Base-by-base conservation (phyloP, 1,284 basidiomycete genomes). In the Quambalaria eucalypti region DNA sequence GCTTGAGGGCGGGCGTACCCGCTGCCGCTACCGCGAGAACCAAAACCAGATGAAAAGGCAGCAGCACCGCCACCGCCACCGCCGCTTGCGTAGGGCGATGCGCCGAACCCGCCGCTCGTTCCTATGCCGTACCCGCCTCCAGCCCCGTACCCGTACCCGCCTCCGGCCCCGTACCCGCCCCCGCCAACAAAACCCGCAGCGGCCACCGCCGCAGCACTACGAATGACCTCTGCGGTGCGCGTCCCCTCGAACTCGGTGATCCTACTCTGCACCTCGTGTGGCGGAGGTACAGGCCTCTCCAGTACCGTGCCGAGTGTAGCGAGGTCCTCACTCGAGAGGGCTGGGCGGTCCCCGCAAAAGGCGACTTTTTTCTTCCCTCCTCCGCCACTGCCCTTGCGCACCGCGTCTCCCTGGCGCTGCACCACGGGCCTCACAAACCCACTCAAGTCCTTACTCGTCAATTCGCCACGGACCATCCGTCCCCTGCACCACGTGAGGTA, bases 401-500 rank as follows among this genome's bases (percentile, higher is more conserved):
- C 56, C 51, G 6, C 44, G 19, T 1, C 48, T 46, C 14, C 60
- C 57, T 46, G n/a, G 4, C 29, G 28, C 10, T 48, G 28, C 7
- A 56, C 40, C 16, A 62, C 38, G 5, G 57, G 60, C 9, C 51
- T 31, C n/a, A 71, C 48, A 51, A 69, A 71, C 23, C 51, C 55
- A 33, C 62, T 64, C 1, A 69, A 48, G 2, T 52, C 36, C 42
- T 61, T 64, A 31, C 59, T 51, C 31, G 57, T 52, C 21, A 52
- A 60, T 3, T 71, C 61, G 23, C 64, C 63, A 9, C 62, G 62
- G 19, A 58, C 48, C 56, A 61, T 57, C 8, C 71, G 63, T 2
- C 53, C 56, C 2, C 59, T 48, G 14, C 58, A 53, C 62, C 76
- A 46, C 56, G 82, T 79, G 16, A 89, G 71, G 71, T 87, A 87